Evolutionary conservation across 768 basidiomycete genomes (phyloP).

Genomic region (Phlegmacium glaucopus): DNA sequence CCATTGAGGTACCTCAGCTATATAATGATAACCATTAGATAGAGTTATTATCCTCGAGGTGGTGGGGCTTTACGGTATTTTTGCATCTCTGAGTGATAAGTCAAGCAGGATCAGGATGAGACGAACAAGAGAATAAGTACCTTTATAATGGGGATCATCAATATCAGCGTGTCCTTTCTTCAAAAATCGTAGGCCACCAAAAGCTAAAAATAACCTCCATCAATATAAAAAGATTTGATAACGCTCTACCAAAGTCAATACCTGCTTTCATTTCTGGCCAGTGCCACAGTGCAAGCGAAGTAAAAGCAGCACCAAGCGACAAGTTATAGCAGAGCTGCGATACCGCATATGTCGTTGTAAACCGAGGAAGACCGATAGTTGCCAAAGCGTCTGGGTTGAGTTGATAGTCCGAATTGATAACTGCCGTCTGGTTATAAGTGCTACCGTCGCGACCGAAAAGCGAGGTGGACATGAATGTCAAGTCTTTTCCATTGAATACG

Average conservation of each 20-base stretch:
- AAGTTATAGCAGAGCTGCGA: constrained; percentile 49
- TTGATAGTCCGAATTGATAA: constrained; percentile 47
- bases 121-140: constrained; percentile 21
- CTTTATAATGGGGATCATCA: constrained; percentile 48
- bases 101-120: neutral
- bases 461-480: constrained; percentile 41
- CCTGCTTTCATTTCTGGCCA: constrained; percentile 45
- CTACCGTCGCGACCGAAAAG: constrained; percentile 51
- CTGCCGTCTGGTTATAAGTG: constrained; percentile 47
- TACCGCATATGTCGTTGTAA: constrained; percentile 46
- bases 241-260: constrained; percentile 11
- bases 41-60: neutral
- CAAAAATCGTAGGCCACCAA: constrained; percentile 39
- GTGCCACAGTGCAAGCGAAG: constrained; percentile 49
- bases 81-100: constrained; percentile 36
- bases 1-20: constrained; percentile 50
- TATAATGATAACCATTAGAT: neutral
- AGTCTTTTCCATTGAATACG: constrained; percentile 15
- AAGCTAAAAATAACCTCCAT: constrained; percentile 24
- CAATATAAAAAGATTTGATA: neutral
- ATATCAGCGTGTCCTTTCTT: constrained; percentile 34
- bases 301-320: constrained; percentile 46
- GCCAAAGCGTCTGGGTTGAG: constrained; percentile 50
- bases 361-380: constrained; percentile 43
- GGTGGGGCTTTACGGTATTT: constrained; percentile 33